Evolutionary conservation across 495 filamentous ascomycete species (phyloP), one percentile per base, ranked within the genome.

Genomic region (Aspergillus kassunensis): DNA sequence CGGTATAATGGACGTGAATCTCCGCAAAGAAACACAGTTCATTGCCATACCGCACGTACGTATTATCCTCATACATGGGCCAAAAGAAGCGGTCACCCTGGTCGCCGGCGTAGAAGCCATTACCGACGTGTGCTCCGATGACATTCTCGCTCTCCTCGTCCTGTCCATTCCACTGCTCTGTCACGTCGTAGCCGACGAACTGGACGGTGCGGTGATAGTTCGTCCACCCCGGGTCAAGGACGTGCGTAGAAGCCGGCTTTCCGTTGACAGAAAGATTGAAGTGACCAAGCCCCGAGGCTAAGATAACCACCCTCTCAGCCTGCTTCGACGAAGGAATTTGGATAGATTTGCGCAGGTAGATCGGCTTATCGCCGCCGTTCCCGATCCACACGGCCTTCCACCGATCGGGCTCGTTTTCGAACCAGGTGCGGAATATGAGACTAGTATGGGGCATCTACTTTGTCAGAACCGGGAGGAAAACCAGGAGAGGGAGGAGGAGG

Each of bases 61-160:
- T 66, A 15, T 66, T 66, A 46, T 66, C 63, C 25, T 66, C 63
- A 35, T 66, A 66, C 60, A 63, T 66, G 4, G 63, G 63, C 63
- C 63, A 66, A 44, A 66, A 66, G 51, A 66, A 66, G 37, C 63
- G 57, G 31, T 61, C 63, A 0, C 61, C 63, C 45, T 66, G 51
- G 30, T 66, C 63, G 13, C 63, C 63, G 4, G 63, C 63, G 23
- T 66, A 66, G 34, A 66, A 66, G 2, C 63, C 63, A 25, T 66
- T 66, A 13, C 63, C 63, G 15, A 66, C 44, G 51, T 66, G 63
- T 3, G 60, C 63, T 5, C 60, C 63, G 29, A 66, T 25, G 1
- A 53, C 55, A n/a, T 66, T 66, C 18, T 56, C 54, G 5, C 55
- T 58, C 10, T 35, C 7, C 9, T 25, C 29, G 6, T 30, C 12